Base-by-base conservation (phyloP, 768 basidiomycete species). In the Suillus spraguei region DNA sequence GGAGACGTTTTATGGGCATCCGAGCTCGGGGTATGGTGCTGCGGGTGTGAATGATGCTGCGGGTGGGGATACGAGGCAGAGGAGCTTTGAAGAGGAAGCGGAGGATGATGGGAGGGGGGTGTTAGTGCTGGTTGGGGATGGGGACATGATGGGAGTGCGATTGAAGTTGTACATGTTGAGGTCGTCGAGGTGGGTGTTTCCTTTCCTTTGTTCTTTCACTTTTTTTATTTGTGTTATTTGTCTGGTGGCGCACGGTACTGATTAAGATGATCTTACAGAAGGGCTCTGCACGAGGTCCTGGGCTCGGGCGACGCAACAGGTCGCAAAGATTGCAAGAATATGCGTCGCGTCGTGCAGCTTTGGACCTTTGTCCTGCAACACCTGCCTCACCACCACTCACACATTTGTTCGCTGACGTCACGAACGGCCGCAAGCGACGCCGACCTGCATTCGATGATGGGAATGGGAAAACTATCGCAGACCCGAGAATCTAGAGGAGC, bases 41-140 rank as follows among this genome's bases (percentile, higher is more conserved):
- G 53, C 44, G 32, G 53, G 33, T 39, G 56, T 49, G 28, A 44
- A 16, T 36, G 71, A 73, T 41, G 67, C 58, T 44, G 65, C 63
- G 35, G 39, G 38, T 28, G 63, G 20, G 60, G 60, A 69, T 69
- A 22, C 71, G 8, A 17, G 63, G 64, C 78, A 67, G 72, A 69
- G 67, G 50, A 70, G 64, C 55, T 76, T 70, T 65, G 71, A 79
- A 69, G 64, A 55, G 38, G 74, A 73, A 64, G 76, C 72, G 9
- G 82, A 82, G 44, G 85, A 89, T 64, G 88, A 89, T 67, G 87
- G 87, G 33, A 74, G 87, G 54, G 78, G 81, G 11, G 74, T 67
- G 77, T 82, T n/a, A 90, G 88, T 72, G 87, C 85, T 10, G 85
- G 85, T 0, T 91, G 91, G 91, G 90, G 90, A n/a, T 85, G 83